Percentiles rank a stretch among this genome's conserved stretches.
These are phyloP conservation scores for Cardamine resedifolia DNA, from an alignment of 345 rosid species.

Conservation along the genomic window DNA sequence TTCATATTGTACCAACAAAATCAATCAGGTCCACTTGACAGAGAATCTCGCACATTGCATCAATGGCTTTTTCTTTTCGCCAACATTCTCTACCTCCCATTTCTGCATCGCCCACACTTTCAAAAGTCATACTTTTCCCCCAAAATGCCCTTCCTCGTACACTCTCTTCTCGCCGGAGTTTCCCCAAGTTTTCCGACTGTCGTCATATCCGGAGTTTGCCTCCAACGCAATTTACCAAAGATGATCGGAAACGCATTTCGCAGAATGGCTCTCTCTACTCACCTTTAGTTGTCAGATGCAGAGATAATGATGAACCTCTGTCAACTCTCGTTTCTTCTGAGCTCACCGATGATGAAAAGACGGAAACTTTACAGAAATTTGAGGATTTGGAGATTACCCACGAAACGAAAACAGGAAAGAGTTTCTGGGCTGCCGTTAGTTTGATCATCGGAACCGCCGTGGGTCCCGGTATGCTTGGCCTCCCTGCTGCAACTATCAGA, in stretches of 20 bases:
- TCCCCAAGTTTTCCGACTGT: not conserved
- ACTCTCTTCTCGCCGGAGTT: conserved; percentile 11
- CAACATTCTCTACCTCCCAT: conserved; percentile 21
- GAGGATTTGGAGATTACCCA: conserved; percentile 23
- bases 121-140: conserved; percentile 13
- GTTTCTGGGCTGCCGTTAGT: conserved; percentile 91
- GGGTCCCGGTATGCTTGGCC: conserved; percentile 90
- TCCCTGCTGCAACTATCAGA: conserved; percentile 79
- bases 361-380: conserved; percentile 16
- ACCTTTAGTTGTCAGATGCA: conserved; percentile 32
- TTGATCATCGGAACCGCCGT: conserved; percentile 92
- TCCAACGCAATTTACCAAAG: not conserved
- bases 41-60: conserved; percentile 28
- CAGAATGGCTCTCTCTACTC: conserved; percentile 9
- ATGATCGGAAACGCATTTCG: not conserved
- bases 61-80: conserved; percentile 34
- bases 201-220: not conserved
- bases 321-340: conserved; percentile 26
- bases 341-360: conserved; percentile 13
- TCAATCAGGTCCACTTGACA: conserved; percentile 26
- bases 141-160: conserved; percentile 17
- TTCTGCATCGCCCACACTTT: conserved; percentile 6
- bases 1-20: not conserved
- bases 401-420: conserved; percentile 42
- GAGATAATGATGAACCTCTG: conserved; percentile 10